Conservation (phyloP, 2,329 filamentous ascomycete genomes). For the Chaetomium globosum region DNA sequence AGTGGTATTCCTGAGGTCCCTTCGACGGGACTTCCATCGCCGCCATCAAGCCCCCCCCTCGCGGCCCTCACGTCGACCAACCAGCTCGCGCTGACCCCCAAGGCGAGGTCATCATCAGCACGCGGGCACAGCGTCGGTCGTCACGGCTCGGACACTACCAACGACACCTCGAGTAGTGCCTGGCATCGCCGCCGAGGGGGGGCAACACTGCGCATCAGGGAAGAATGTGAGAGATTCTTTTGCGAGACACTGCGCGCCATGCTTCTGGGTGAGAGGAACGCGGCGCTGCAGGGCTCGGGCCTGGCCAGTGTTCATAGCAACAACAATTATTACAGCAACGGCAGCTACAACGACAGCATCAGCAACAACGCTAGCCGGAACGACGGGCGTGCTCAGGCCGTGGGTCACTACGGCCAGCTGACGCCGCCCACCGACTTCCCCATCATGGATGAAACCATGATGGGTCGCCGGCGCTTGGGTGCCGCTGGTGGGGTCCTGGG, state of each 20-base stretch:
- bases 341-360: conserved; percentile 32
- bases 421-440: conserved; percentile 56
- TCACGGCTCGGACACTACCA: conserved; percentile 34
- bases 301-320: conserved; percentile 72
- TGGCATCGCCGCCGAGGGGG: conserved; percentile 70
- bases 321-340: conserved; percentile 30
- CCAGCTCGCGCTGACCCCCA: conserved; percentile 66
- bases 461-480: conserved; percentile 35
- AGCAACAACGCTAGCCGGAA: conserved; percentile 28
- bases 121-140: conserved; percentile 37
- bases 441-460: conserved; percentile 35
- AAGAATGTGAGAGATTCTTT: conserved; percentile 99
- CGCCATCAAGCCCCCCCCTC: conserved; percentile 87
- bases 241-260: conserved; percentile 91
- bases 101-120: conserved; percentile 50
- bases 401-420: conserved; percentile 37
- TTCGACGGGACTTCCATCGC: conserved; percentile 80
- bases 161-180: conserved; percentile 44
- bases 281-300: conserved; percentile 76
- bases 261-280: conserved; percentile 94
- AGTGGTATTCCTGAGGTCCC: conserved; percentile 96
- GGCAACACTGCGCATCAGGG: conserved; percentile 95
- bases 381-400: conserved; percentile 10
- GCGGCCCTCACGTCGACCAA: conserved; percentile 70
- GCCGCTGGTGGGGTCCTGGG: conserved; percentile 50